phyloP scores from a whole-genome alignment of 2,329 filamentous ascomycete species.

The Arthrobotrys iridis region DNA sequence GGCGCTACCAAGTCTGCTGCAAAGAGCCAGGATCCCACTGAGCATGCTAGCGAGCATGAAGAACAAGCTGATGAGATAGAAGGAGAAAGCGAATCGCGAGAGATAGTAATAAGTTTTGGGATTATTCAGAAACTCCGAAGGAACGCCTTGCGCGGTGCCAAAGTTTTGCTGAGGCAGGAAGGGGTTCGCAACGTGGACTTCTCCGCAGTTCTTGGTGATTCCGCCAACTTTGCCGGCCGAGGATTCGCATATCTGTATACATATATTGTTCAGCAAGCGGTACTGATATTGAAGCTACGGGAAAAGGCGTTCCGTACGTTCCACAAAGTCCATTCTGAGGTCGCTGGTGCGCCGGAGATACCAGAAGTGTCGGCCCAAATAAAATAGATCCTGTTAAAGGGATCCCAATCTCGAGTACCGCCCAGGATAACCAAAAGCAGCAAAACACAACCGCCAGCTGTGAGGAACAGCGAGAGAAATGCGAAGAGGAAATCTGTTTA shows the following conservation, averaged over 20 bases:
- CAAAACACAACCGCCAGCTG: constrained; percentile 71
- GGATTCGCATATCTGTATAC: constrained; percentile 59
- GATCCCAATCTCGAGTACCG: constrained; percentile 67
- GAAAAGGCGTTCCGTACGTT: constrained; percentile 78
- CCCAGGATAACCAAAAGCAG: constrained; percentile 74
- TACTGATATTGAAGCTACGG: constrained; percentile 64
- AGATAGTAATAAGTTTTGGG: constrained; percentile 75
- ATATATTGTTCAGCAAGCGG: constrained; percentile 69
- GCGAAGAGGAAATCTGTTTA: constrained; percentile 43
- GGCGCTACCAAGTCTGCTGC: constrained; percentile 75
- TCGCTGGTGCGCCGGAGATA: constrained; percentile 73
- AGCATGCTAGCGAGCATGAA: constrained; percentile 77
- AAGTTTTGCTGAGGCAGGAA: constrained; percentile 63
- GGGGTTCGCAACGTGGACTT: constrained; percentile 55
- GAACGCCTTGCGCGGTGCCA: constrained; percentile 68
- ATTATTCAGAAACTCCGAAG: constrained; percentile 59
- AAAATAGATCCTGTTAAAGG: constrained; percentile 83
- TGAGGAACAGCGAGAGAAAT: constrained; percentile 68
- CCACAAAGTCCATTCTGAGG: constrained; percentile 91
- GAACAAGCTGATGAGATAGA: constrained; percentile 84
- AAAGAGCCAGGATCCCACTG: constrained; percentile 74
- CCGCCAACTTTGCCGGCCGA: constrained; percentile 38
- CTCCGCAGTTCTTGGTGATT: constrained; percentile 52
- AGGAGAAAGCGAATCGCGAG: constrained; percentile 92
- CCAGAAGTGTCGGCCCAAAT: constrained; percentile 78